These are phyloP conservation scores for Gracilariopsis chorda DNA, from an alignment of 23 red algal species.

Conservation along the genomic window DNA sequence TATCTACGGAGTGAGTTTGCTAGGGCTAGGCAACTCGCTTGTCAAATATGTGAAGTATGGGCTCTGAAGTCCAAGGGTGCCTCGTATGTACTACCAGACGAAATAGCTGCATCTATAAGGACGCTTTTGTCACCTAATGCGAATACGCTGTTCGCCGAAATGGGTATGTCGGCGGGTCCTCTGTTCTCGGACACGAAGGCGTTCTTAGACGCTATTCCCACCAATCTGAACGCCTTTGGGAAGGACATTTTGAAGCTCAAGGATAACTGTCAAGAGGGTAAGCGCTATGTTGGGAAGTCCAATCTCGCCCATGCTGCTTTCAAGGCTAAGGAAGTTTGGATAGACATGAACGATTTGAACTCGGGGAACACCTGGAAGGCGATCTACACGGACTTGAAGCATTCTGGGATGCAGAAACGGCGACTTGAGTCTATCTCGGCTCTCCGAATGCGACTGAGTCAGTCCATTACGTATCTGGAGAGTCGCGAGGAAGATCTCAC, in stretches of 20 bases:
- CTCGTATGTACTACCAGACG: conserved; percentile 15
- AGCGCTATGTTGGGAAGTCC: not conserved
- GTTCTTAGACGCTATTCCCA: conserved; percentile 55
- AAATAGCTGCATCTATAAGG: not conserved
- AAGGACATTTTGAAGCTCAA: conserved; percentile 39
- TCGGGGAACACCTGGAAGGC: conserved; percentile 37
- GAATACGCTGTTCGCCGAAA: conserved; percentile 51
- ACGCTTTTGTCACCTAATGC: not conserved
- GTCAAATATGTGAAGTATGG: conserved; percentile 37
- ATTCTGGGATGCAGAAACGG: conserved; percentile 42
- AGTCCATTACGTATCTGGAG: conserved; percentile 56
- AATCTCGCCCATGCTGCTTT: conserved; percentile 26
- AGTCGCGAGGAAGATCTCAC: conserved; percentile 1
- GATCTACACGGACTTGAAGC: not conserved
- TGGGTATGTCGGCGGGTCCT: conserved; percentile 44
- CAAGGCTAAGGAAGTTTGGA: not conserved
- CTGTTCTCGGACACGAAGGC: conserved; percentile 67
- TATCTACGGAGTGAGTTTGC: conserved; percentile 23
- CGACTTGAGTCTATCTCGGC: conserved; percentile 38
- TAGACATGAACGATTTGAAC: conserved; percentile 27
- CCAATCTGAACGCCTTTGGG: not conserved
- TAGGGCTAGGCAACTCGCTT: conserved; percentile 42
- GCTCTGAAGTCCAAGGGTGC: not conserved
- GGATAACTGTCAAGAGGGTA: conserved; percentile 12
- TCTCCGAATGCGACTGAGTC: conserved; percentile 55